Base-by-base conservation (phyloP, 2,329 filamentous ascomycete genomes). In the Elsinoe ampelina region DNA sequence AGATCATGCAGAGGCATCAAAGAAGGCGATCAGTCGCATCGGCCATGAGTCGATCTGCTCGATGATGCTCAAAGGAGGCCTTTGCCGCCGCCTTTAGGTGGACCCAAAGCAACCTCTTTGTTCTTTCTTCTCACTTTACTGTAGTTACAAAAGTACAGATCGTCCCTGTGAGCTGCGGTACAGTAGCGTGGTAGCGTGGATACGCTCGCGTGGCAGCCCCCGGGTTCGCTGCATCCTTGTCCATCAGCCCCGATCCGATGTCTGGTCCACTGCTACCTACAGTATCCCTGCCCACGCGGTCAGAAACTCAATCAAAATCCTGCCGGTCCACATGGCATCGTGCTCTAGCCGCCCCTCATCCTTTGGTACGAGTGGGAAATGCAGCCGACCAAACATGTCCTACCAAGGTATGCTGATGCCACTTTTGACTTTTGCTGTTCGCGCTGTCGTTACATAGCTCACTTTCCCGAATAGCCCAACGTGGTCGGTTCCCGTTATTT, bases 171-270 rank as follows among this genome's bases (percentile, higher is more conserved):
- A 13, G 19, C 13, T 19, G 41, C 41, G 41, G 26, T 30, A 30
- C 26, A 30, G 26, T 30, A 30, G 26, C 26, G 10, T 15, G 41
- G 19, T 52, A 38, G 32, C 48, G 32, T 52, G 48, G 48, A 38
- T 39, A 26, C 48, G 48, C 48, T 52, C 48, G 48, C 48, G 48
- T 52, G 48, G 48, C 48, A 52, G 48, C 48, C 48, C 45, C 45
- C 45, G 45, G 45, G 45, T 34, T 34, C 32, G 32, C 48, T 35
- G 32, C 48, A 52, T 26, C 48, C 48, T 39, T 52, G 48, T 39
- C 48, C 48, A 36, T 50, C 45, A 50, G 22, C 45, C 45, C 45
- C 45, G 45, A 50, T 50, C 45, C 20, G 45, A 39, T 39, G 17
- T 36, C 48, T 52, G 35, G 32, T 52, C 48, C 48, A 38, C 48